A percentile compares a stretch with the other conserved stretches of the same genome.
Conservation (phyloP, 176 grass and related monocot species). For the Cenchrus purpureus region DNA sequence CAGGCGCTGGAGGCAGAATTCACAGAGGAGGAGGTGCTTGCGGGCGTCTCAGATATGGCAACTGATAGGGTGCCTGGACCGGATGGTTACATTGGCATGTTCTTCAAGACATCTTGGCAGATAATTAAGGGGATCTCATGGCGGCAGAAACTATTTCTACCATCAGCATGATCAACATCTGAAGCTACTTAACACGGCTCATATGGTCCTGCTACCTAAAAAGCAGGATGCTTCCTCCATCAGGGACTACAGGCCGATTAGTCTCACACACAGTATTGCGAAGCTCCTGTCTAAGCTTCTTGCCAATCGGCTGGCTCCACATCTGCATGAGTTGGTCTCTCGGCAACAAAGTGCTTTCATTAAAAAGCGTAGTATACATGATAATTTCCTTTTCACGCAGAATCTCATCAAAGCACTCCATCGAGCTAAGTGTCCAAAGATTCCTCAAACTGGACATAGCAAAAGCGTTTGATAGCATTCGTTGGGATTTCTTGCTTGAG, state of each 20-base stretch:
- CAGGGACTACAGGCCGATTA: not conserved
- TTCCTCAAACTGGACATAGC: not conserved
- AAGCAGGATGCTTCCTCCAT: not conserved
- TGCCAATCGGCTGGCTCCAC: fast-evolving
- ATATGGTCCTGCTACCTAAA: not conserved
- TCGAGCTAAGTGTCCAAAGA: fast-evolving
- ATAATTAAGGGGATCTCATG: not conserved
- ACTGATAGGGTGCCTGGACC: not conserved
- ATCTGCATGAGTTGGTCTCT: not conserved
- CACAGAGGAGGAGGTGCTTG: not conserved
- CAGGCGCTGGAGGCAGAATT: not conserved
- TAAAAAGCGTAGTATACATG: not conserved
- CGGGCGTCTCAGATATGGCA: fast-evolving
- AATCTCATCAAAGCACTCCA: not conserved
- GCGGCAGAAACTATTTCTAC: not conserved
- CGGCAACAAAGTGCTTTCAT: not conserved
- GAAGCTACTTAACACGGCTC: not conserved
- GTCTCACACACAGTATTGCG: not conserved
- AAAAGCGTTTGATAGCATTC: not conserved
- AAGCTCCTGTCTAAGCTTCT: not conserved
- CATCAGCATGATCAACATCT: not conserved
- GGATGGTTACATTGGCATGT: not conserved
- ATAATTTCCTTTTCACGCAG: not conserved
- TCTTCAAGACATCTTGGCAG: not conserved
- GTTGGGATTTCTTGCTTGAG: not conserved